Base-by-base conservation (phyloP, 176 grass and related monocot species). In the Oryza meridionalis region DNA sequence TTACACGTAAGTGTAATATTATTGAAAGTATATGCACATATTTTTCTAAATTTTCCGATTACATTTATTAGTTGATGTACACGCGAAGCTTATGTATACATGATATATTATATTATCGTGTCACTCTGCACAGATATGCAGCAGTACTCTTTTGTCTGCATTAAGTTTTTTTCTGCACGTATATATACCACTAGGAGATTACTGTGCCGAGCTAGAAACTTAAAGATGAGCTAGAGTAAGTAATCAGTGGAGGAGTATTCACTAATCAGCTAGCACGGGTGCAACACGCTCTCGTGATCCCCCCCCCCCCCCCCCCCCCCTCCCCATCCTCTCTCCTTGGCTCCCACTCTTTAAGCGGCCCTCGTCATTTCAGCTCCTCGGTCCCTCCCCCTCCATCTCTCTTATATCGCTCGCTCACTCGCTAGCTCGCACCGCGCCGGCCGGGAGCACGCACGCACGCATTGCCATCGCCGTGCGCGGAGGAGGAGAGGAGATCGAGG, bases 201-300 rank as follows among this genome's bases (percentile, higher is more conserved):
- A 59, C 7, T 22, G 55, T 59, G 55, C 7, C 2, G 19, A n/a
- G 19, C 7, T 59, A 9, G 53, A 59, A 33, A 2, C 19, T 59
- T 33, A 33, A 33, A 33, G 32, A 33, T 33, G 4, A 33, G 32
- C 32, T 33, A 3, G 32, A 33, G 32, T 29, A 38, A 43, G 42
- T 43, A 43, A 43, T 43, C 7, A 43, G 42, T 43, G 42, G 8
- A 42, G 38, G 6, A 43, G 42, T 43, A 10, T 43, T 10, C 42
- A 9, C 4, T 24, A 16, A 21, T 9, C 6, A 21, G 7, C 19
- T 21, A 17, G 58, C 31, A 10, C 75, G 45, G 35, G 76, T 12
- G 63, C 82, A 69, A 17, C 61, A 24, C 77, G 65, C 90, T 91
- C 86, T 4, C 33, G 90, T 93, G 93, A 92, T 27, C 79, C 78